Conservation (phyloP, 495 filamentous ascomycete species). For the Pyrenopolyporus hunteri region DNA sequence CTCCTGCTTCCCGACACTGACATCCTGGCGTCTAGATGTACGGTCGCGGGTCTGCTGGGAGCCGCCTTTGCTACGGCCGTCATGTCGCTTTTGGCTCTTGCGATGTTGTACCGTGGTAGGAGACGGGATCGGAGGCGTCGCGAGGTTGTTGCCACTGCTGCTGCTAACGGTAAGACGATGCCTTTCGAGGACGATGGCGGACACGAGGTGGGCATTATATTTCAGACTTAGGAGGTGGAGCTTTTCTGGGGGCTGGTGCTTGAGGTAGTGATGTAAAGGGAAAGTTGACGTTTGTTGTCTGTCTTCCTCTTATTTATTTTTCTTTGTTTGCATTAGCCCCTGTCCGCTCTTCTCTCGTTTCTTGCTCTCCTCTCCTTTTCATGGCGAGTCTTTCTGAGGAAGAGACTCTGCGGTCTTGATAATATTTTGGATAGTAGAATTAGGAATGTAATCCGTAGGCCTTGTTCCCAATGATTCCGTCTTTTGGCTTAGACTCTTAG, state of each 20-base stretch:
- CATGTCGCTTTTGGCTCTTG: constrained; percentile 4
- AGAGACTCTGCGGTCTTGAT: too few species aligned
- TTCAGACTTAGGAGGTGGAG: not conserved
- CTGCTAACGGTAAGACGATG: not conserved
- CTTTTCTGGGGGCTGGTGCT: not conserved
- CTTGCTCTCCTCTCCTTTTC: too few species aligned
- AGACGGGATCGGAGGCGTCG: constrained; percentile 1
- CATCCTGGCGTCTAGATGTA: not conserved
- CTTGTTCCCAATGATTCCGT: too few species aligned
- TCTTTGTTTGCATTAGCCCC: too few species aligned
- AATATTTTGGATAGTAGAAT: too few species aligned
- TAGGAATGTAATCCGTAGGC: too few species aligned
- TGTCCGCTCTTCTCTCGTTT: too few species aligned
- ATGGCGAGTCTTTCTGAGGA: too few species aligned
- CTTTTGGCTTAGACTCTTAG: too few species aligned
- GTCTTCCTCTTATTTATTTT: too few species aligned
- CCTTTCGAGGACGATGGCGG: not conserved
- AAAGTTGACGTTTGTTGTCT: too few species aligned
- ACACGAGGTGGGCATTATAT: not conserved
- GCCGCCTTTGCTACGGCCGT: constrained; percentile 1
- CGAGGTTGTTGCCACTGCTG: not conserved
- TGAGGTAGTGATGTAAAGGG: not conserved
- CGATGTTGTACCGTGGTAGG: constrained; percentile 5
- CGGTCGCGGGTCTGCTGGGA: constrained; percentile 1
- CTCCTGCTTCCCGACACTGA: not conserved